A percentile compares a stretch with the other conserved stretches of the same genome.
phyloP scores from a whole-genome alignment of 2,329 filamentous ascomycete genomes.

The Aspergillus arachidicola region DNA sequence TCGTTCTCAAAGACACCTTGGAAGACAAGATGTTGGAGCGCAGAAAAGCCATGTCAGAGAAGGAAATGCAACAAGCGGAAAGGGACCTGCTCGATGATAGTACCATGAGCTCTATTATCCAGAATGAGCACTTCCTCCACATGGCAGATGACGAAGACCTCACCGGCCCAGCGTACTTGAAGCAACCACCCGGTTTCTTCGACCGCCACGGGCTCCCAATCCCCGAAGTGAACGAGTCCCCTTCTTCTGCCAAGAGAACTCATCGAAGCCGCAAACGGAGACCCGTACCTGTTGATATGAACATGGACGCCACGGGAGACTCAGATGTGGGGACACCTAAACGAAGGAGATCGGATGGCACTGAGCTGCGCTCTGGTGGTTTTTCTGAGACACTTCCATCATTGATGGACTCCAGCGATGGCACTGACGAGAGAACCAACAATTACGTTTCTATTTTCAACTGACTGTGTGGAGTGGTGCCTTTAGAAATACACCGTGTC shows the following conservation, averaged over 20 bases:
- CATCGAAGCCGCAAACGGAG: slow-evolving; percentile 18
- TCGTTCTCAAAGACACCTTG: slow-evolving; percentile 77
- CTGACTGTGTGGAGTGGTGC: background rate
- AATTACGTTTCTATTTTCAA: background rate
- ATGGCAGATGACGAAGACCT: slow-evolving; percentile 36
- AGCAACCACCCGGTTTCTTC: slow-evolving; percentile 38
- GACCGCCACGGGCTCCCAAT: slow-evolving; percentile 41
- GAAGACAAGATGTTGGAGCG: slow-evolving; percentile 82
- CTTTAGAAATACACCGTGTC: background rate
- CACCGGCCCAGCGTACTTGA: slow-evolving; percentile 30
- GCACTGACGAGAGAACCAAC: background rate
- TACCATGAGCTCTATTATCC: slow-evolving; percentile 61
- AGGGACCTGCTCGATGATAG: slow-evolving; percentile 62
- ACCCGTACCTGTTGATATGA: background rate
- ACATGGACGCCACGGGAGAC: slow-evolving; percentile 1
- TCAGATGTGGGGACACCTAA: slow-evolving; percentile 17
- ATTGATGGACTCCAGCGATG: background rate
- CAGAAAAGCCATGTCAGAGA: slow-evolving; percentile 72
- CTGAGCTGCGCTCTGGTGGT: slow-evolving; percentile 21
- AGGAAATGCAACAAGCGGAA: slow-evolving; percentile 56
- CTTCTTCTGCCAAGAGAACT: background rate
- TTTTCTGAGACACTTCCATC: slow-evolving; percentile 20
- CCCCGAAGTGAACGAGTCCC: slow-evolving; percentile 28
- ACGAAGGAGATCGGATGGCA: slow-evolving; percentile 15
- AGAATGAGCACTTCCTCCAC: slow-evolving; percentile 55